These are phyloP conservation scores for Coleophoma cylindrospora DNA, from an alignment of 2,329 filamentous ascomycete species.

Conservation along the genomic window DNA sequence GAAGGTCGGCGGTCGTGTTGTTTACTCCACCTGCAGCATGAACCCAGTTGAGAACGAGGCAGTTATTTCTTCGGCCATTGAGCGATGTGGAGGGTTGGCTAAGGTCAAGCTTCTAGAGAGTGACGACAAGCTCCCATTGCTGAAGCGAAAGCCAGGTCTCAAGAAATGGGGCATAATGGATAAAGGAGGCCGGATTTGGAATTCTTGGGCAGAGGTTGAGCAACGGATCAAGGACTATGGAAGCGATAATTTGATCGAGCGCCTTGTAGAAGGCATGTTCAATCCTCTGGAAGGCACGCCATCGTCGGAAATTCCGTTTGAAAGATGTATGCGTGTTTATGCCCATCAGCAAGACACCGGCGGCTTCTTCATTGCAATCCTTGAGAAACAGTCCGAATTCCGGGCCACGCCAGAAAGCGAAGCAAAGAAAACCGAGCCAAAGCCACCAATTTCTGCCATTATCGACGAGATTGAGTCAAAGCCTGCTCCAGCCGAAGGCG, in stretches of 20 bases:
- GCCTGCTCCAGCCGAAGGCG: conserved; percentile 23
- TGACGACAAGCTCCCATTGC: conserved; percentile 66
- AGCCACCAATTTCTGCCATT: conserved; percentile 28
- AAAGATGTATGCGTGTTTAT: conserved; percentile 90
- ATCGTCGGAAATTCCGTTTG: conserved; percentile 64
- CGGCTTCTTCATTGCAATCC: conserved; percentile 92
- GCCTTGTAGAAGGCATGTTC: conserved; percentile 81
- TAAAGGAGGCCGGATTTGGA: conserved; percentile 74
- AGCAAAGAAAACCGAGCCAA: conserved; percentile 41
- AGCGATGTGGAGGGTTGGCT: conserved; percentile 75
- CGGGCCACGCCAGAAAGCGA: conserved; percentile 67
- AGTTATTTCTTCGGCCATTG: conserved; percentile 81
- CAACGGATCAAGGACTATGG: conserved; percentile 57
- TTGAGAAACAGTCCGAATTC: conserved; percentile 89
- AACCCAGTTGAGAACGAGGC: conserved; percentile 98
- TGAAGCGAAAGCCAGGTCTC: conserved; percentile 74
- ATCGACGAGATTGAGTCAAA: conserved; percentile 34
- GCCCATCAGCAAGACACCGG: conserved; percentile 95
- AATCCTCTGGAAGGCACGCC: conserved; percentile 52
- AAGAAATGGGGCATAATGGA: conserved; percentile 89
- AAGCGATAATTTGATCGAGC: conserved; percentile 55
- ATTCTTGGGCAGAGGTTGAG: conserved; percentile 76
- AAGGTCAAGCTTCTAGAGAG: conserved; percentile 86
- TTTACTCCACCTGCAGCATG: conserved; percentile 98
- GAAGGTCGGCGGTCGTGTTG: conserved; percentile 88